Percentiles rank a stretch among this genome's conserved stretches.
Conservation (phyloP, 139 green algal genomes). For the Micromonas commoda region DNA sequence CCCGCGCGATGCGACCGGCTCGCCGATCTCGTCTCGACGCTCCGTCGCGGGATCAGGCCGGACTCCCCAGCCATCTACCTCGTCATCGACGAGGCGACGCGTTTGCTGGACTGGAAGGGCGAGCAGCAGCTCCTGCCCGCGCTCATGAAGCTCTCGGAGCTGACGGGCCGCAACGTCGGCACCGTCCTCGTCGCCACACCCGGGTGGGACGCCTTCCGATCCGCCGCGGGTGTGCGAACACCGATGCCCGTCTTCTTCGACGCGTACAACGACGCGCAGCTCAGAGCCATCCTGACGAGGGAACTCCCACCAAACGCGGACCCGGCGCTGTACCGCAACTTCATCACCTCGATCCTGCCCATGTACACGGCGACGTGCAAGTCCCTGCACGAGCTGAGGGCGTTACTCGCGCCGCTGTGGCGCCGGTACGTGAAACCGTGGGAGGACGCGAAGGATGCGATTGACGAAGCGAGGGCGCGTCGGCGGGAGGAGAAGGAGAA, state of each 20-base stretch:
- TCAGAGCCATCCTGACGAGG: neutral
- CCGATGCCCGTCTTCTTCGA: neutral
- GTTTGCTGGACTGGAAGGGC: neutral
- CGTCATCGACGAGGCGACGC: constrained; percentile 16
- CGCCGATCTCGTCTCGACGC: neutral
- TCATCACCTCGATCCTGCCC: neutral
- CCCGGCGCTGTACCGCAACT: neutral
- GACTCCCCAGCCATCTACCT: neutral
- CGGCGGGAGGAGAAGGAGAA: neutral
- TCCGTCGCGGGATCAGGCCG: neutral
- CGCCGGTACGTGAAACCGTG: constrained; percentile 2
- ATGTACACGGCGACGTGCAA: constrained; percentile 6
- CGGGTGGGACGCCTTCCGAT: constrained; percentile 9
- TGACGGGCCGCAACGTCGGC: constrained; percentile 6
- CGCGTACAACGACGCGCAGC: constrained; percentile 1
- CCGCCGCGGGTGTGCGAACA: no score
- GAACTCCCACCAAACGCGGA: neutral
- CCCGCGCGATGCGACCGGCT: neutral
- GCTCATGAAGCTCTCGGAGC: constrained; percentile 1
- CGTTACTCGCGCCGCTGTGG: constrained; percentile 9
- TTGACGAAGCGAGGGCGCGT: neutral
- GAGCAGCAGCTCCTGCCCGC: neutral
- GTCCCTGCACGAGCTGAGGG: neutral
- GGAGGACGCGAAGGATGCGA: neutral
- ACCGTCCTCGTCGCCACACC: neutral